A percentile compares a stretch with the other conserved stretches of the same genome.
These are phyloP conservation scores for Chytriomyces sp. DNA, from an alignment of 192 early-diverging fungal genomes.

Conservation along the genomic window DNA sequence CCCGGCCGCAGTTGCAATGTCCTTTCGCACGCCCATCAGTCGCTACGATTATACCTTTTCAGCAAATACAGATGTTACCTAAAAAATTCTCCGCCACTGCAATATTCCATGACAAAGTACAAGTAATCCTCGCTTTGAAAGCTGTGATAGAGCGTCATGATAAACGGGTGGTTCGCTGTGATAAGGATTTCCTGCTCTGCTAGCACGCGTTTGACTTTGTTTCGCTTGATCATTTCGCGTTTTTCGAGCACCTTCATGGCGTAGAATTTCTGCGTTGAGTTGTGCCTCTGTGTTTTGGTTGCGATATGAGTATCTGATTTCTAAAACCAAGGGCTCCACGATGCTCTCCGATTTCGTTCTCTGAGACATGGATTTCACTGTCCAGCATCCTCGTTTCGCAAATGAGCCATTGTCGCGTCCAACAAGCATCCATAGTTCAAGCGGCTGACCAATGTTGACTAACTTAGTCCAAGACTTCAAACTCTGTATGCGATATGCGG, in stretches of 20 bases:
- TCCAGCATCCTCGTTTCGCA: not conserved
- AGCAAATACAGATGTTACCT: slow-evolving; percentile 31
- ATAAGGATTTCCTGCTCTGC: slow-evolving; percentile 93
- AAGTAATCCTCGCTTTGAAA: slow-evolving; percentile 85
- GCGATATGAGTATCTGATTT: not conserved
- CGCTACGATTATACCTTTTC: not conserved
- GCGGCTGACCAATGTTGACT: too few relatives aligned
- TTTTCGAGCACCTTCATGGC: slow-evolving; percentile 98
- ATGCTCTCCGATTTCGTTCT: not conserved
- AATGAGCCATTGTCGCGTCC: not conserved
- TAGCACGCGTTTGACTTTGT: slow-evolving; percentile 96
- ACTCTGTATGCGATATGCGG: too few relatives aligned
- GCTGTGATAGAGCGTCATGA: slow-evolving; percentile 83
- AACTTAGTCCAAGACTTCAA: too few relatives aligned
- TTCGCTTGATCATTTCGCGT: slow-evolving; percentile 94
- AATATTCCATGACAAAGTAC: slow-evolving; percentile 90
- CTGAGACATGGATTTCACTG: not conserved
- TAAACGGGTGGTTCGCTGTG: slow-evolving; percentile 84
- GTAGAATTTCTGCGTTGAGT: slow-evolving; percentile 77
- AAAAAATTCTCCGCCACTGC: slow-evolving; percentile 88
- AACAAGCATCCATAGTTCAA: not conserved
- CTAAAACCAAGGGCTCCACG: too few relatives aligned
- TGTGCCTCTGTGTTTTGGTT: slow-evolving; percentile 41
- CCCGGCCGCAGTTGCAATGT: slow-evolving; percentile 83
- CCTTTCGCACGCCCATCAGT: slow-evolving; percentile 8